Conservation (phyloP, 441 rosid genomes). For the Cnidoscolus chayamansa region DNA sequence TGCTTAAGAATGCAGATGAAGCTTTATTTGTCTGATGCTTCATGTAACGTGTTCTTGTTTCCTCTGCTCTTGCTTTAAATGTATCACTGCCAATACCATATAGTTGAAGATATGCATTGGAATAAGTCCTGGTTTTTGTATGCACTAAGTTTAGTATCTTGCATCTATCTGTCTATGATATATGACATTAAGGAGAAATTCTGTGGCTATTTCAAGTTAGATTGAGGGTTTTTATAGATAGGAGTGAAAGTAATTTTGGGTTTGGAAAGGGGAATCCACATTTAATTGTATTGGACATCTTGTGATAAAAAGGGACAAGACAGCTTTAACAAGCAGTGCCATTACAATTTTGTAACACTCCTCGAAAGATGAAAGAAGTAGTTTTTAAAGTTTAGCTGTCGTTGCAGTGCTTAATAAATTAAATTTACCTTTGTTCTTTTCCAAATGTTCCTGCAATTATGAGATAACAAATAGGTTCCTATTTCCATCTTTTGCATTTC, state of each 20-base stretch:
- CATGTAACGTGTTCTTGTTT: background rate
- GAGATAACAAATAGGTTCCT: background rate
- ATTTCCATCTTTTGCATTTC: background rate
- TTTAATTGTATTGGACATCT: background rate
- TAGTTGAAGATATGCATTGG: slow-evolving; percentile 2
- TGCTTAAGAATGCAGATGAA: background rate
- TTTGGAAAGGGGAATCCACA: background rate
- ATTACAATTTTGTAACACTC: background rate
- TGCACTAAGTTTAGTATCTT: background rate
- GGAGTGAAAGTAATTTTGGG: background rate
- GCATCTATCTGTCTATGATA: background rate
- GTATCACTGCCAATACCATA: background rate
- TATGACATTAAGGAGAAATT: background rate
- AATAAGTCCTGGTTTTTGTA: background rate
- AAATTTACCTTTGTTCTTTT: too few species aligned
- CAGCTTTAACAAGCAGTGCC: background rate
- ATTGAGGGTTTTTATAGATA: background rate
- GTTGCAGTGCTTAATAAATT: background rate
- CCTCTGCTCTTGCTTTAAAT: background rate
- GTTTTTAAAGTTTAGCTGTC: background rate
- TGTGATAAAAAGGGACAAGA: background rate
- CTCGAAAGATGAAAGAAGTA: background rate
- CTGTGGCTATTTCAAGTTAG: background rate
- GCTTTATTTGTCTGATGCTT: background rate
- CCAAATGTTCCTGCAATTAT: too few species aligned